Evolutionary conservation across 768 basidiomycete genomes (phyloP), one percentile per base, ranked within the genome.

Genomic region (Lentinula boryana): DNA sequence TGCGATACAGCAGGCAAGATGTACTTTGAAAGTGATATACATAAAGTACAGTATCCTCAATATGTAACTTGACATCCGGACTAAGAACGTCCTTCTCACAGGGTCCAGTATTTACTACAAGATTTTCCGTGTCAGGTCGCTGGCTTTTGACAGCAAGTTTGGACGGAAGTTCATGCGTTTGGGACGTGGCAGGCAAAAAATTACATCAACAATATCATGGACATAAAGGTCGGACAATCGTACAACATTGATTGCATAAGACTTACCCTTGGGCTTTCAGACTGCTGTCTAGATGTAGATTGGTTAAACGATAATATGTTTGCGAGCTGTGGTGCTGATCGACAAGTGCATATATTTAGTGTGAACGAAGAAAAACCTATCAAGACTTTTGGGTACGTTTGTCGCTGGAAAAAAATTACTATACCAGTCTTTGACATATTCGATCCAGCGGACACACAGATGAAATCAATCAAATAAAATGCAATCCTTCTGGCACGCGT

Each of bases 81-180:
- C 13, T 64, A 62, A 68, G 69, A 58, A 71, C 65, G 65, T 63
- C 61, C 67, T 57, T 71, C 71, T 78, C 74, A 73, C 77, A 92
- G 89, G 90, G 85, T 59, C 88, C 91, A 33, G 86, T 93, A 70
- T 93, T 93, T 68, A 83, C 90, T 46, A 81, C 85, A 49, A 82
- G 84, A 59, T 94, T 93, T 67, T 93, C 91, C 12, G 83, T 78
- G 62, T 80, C 82, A 38, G 89, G 91, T 5, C 79, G 80, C 55
- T 89, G 86, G 84, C 75, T 94, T 55, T 71, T 87, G 48, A 87
- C 89, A 9, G 90, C 87, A 2, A 91, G 92, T 70, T 68, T 92
- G 56, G 92, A 94, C 68, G 84, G 85, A 7, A 88, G 86, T 2
- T 79, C 86, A 4, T 91, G 89, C 66, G 77, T 93, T 7, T 94